Evolutionary conservation across 352 stramenopile species (phyloP), one percentile per base, ranked within the genome.

Genomic region (Globisporangium sylvaticum): DNA sequence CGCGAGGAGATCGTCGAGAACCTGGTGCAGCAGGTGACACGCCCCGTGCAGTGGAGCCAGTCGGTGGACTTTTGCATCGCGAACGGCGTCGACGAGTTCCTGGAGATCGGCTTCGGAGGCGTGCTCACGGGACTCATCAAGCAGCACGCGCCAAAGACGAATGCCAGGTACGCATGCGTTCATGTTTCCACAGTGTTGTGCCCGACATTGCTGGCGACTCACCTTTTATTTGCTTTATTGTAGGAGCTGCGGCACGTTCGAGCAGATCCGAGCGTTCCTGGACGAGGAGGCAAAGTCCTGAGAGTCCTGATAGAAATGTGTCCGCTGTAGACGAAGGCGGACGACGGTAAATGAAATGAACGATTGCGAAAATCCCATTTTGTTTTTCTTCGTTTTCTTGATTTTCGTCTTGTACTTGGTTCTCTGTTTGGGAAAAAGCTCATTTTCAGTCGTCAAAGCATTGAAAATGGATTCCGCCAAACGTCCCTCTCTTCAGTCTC

Each of bases 101-200:
- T 96, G 3, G 88, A 96, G 57, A 44, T 93, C 20, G 88, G 88
- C 14, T 79, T 82, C 22, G 87, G 84, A 15, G 78, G 81, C 27
- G 85, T 96, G 44, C 75, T 96, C 39, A 73, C 84, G 24, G 82
- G 82, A 1, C 81, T 96, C 52, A 89, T 95, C 71, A 79, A 79
- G 66, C 87, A 95, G 71, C 87, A 95, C 58, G 65, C 69, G 44
- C 71, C 75, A 10, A 70, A 72, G 22, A 67, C 72, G 22, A 66
- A 50, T 6, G 64, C 62, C n/a, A 61, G 48, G 75, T 82, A 72
- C 57, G 65, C 75, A 29, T 5, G 24, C 18, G 4, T 3, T 0
- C 31, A 29, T 18, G 3, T 29, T 3, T 27, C 22, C 22, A 44
- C 37, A n/a, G 42, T 50, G 10, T 20, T 50, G 10, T 50, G 14